phyloP scores from a whole-genome alignment of 1,139 yeast species.

The Tardiomyces digboiensis region DNA sequence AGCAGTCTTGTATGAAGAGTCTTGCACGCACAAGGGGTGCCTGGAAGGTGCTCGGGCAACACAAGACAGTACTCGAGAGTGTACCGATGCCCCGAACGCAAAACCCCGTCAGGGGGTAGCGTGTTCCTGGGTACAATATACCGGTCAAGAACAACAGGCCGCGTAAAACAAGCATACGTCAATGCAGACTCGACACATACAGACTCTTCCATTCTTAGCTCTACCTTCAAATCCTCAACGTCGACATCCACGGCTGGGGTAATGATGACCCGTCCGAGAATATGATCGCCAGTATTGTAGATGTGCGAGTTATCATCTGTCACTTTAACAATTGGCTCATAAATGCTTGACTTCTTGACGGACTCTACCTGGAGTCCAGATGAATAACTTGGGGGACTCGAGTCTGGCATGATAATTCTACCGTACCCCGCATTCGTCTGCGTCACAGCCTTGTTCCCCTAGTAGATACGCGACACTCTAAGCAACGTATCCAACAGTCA shows the following conservation, averaged over 20 bases:
- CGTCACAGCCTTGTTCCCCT: too few species aligned
- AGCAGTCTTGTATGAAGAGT: background rate
- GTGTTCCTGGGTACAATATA: slow-evolving; percentile 9
- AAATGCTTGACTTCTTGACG: background rate
- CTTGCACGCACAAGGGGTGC: slow-evolving; percentile 7
- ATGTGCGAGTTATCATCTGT: background rate
- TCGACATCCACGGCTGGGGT: slow-evolving; percentile 8
- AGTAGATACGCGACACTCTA: too few species aligned
- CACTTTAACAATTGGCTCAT: background rate
- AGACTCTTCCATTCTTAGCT: slow-evolving; percentile 9
- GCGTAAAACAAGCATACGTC: slow-evolving; percentile 4
- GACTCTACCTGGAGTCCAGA: background rate
- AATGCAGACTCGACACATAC: slow-evolving; percentile 5
- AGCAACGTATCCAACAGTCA: too few species aligned
- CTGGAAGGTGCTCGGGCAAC: slow-evolving; percentile 10
- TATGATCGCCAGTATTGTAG: slow-evolving; percentile 8
- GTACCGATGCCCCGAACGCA: slow-evolving; percentile 11
- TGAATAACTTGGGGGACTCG: background rate
- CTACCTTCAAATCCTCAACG: slow-evolving; percentile 5
- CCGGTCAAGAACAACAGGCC: slow-evolving; percentile 8
- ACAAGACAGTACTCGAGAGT: slow-evolving; percentile 11
- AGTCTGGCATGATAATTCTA: too few species aligned
- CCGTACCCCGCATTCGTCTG: too few species aligned
- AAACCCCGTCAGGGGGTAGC: slow-evolving; percentile 9
- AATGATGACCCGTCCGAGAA: slow-evolving; percentile 9